A percentile compares a stretch with the other conserved stretches of the same genome.
These are phyloP conservation scores for Claviceps pazoutovae DNA, from an alignment of 2,329 filamentous ascomycete species.

Conservation along the genomic window DNA sequence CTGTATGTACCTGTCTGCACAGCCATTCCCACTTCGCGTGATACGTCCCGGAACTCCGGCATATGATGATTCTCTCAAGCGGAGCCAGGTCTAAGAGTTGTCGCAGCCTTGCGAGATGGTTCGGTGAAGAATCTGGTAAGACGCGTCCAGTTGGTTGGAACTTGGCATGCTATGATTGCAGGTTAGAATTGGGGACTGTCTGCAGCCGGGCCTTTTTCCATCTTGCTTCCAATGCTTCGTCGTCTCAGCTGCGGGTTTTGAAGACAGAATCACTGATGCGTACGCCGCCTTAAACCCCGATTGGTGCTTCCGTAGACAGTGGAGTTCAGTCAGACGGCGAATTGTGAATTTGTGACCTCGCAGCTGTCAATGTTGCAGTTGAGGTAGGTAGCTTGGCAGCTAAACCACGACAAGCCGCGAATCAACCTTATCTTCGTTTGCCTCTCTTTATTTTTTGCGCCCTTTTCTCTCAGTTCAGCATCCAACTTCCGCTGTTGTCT, in stretches of 20 bases:
- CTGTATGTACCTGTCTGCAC: too few relatives aligned
- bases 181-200: too few relatives aligned
- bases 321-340: background rate
- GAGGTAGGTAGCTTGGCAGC: too few relatives aligned
- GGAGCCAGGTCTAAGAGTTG: background rate
- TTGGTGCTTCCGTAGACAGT: background rate
- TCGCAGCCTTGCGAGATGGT: background rate
- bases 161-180: background rate
- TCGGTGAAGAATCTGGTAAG: conserved; percentile 3
- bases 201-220: background rate
- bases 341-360: too few relatives aligned
- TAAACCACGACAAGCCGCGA: too few relatives aligned
- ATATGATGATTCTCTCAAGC: background rate
- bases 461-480: too few relatives aligned
- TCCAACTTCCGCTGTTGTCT: too few relatives aligned
- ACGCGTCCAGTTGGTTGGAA: background rate
- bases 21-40: too few relatives aligned
- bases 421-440: too few relatives aligned
- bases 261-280: background rate
- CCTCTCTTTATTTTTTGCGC: too few relatives aligned
- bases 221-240: background rate
- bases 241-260: background rate
- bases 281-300: background rate
- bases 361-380: too few relatives aligned
- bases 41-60: background rate